These are phyloP conservation scores for Kokia cookei DNA, from an alignment of 441 rosid species.

Conservation along the genomic window DNA sequence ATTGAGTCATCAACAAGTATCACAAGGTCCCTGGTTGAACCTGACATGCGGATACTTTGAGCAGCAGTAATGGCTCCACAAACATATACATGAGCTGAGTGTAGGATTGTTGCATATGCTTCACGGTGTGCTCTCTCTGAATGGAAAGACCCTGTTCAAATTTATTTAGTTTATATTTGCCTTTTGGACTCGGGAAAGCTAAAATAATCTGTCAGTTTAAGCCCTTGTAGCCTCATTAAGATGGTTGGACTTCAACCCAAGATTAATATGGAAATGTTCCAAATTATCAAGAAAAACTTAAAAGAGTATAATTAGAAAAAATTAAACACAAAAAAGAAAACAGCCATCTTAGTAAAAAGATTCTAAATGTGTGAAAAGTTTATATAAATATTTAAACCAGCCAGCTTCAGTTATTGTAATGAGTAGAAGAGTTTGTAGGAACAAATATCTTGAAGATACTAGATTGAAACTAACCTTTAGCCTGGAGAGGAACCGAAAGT, in stretches of 20 bases:
- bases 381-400: not conserved
- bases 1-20: conserved; percentile 77
- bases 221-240: not conserved
- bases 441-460: conserved; percentile 1
- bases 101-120: conserved; percentile 85
- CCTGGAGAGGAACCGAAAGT: conserved; percentile 72
- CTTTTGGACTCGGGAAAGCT: not conserved
- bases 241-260: not conserved
- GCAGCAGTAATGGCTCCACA: conserved; percentile 90
- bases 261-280: not conserved
- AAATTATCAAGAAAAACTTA: not conserved
- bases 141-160: conserved; percentile 50
- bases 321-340: not conserved
- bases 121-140: conserved; percentile 56
- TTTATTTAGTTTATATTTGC: not conserved
- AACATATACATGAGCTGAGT: conserved; percentile 73
- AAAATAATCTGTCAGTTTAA: not conserved
- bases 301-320: not conserved
- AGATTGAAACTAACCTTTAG: conserved; percentile 53
- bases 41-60: conserved; percentile 85
- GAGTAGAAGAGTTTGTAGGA: not conserved
- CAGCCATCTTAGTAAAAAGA: not conserved
- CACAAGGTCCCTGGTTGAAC: conserved; percentile 78
- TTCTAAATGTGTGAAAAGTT: not conserved
- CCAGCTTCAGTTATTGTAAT: not conserved